Evolutionary conservation across 768 basidiomycete species (phyloP).

Genomic region (Coprinopsis sp.): DNA sequence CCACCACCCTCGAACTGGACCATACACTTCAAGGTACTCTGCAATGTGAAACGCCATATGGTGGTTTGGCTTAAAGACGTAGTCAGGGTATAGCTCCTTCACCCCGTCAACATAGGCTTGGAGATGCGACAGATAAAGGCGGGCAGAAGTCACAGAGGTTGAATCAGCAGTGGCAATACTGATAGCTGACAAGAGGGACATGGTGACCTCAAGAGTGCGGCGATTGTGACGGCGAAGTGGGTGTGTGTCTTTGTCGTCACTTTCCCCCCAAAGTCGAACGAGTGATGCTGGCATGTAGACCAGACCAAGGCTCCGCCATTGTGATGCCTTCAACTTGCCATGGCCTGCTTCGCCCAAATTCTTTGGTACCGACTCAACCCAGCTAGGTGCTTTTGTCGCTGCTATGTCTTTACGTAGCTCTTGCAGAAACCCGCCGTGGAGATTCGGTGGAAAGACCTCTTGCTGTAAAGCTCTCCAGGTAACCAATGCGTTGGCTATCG

Average conservation of each 20-base stretch:
- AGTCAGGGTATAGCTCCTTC: slow-evolving; percentile 25
- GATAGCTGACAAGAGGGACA: slow-evolving; percentile 17
- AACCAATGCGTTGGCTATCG: neutral
- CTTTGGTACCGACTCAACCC: slow-evolving; percentile 18
- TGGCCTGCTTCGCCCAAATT: slow-evolving; percentile 18
- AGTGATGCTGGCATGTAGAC: slow-evolving; percentile 31
- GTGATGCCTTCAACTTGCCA: slow-evolving; percentile 29
- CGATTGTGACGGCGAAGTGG: slow-evolving; percentile 18
- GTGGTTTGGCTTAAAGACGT: slow-evolving; percentile 28
- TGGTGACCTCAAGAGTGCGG: slow-evolving; percentile 20
- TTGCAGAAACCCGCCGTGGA: slow-evolving; percentile 11
- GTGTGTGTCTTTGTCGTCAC: slow-evolving; percentile 5
- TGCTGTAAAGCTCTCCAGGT: neutral
- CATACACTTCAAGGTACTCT: slow-evolving; percentile 25
- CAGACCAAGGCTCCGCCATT: slow-evolving; percentile 32
- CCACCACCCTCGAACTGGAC: slow-evolving; percentile 34
- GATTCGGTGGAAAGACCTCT: slow-evolving; percentile 4
- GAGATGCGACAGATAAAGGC: slow-evolving; percentile 14
- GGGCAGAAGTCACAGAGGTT: slow-evolving; percentile 8
- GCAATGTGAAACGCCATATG: slow-evolving; percentile 37
- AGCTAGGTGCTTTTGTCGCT: slow-evolving; percentile 20
- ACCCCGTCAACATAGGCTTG: slow-evolving; percentile 26
- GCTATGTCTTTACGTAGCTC: slow-evolving; percentile 21
- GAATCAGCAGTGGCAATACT: slow-evolving; percentile 19
- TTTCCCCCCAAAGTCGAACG: slow-evolving; percentile 27